These are phyloP conservation scores for Moricandia moricandioides DNA, from an alignment of 345 rosid genomes.

Conservation along the genomic window DNA sequence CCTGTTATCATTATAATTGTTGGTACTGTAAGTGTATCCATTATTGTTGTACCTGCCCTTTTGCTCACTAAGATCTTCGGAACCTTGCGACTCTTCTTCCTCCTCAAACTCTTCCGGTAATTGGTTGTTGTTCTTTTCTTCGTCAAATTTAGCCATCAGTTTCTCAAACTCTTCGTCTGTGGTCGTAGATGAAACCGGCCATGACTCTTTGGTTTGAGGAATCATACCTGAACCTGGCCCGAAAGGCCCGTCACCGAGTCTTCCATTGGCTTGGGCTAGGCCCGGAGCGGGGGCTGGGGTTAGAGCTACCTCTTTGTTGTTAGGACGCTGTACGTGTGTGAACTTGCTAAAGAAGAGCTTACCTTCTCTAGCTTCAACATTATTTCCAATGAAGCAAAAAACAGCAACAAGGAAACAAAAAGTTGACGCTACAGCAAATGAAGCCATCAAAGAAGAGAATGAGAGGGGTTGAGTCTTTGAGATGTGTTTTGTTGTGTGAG, in stretches of 20 bases:
- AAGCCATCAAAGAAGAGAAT: constrained; percentile 42
- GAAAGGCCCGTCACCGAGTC: constrained; percentile 42
- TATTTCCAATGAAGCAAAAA: constrained; percentile 25
- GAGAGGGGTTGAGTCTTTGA: neutral
- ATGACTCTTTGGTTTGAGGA: constrained; percentile 44
- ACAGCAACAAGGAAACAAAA: constrained; percentile 29
- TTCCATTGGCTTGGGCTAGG: constrained; percentile 30
- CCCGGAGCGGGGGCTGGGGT: constrained; percentile 28
- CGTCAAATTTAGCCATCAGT: constrained; percentile 40
- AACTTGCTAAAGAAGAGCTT: constrained; percentile 59
- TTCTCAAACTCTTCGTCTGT: constrained; percentile 34
- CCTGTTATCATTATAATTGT: constrained; percentile 19
- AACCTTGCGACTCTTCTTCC: constrained; percentile 8
- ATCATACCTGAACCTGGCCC: constrained; percentile 45
- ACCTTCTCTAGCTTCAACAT: constrained; percentile 55
- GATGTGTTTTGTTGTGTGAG: constrained; percentile 21
- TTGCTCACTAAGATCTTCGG: constrained; percentile 23
- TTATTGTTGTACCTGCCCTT: constrained; percentile 7
- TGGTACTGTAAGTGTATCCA: constrained; percentile 28
- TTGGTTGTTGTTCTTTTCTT: constrained; percentile 31
- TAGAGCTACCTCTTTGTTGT: constrained; percentile 8
- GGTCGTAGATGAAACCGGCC: constrained; percentile 34
- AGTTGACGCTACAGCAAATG: constrained; percentile 2
- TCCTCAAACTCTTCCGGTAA: constrained; percentile 28
- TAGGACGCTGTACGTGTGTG: constrained; percentile 29